Percentiles rank a stretch among this genome's conserved stretches.
phyloP scores from a whole-genome alignment of 176 grass and related monocot genomes.

The Carex cristatella region DNA sequence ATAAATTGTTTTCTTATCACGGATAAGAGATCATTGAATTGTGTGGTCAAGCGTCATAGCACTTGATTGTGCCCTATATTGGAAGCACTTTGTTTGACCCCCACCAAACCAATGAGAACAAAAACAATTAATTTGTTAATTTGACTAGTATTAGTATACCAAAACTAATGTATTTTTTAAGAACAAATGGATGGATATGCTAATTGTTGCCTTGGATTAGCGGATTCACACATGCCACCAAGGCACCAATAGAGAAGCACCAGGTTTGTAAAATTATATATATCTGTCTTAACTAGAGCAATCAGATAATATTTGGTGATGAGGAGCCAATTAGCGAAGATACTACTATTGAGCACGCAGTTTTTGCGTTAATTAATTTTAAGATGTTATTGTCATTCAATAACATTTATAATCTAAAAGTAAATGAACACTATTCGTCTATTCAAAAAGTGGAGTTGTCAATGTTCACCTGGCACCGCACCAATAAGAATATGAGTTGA shows the following conservation, averaged over 20 bases:
- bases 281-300: neutral
- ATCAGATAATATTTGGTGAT: neutral
- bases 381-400: too few species aligned
- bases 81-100: neutral
- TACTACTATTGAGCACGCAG: neutral
- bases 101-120: constrained; percentile 1
- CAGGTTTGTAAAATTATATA: neutral
- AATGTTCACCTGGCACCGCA: too few species aligned
- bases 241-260: neutral
- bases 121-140: neutral
- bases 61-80: neutral
- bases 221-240: neutral
- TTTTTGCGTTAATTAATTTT: neutral
- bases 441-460: neutral
- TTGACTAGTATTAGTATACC: neutral
- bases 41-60: neutral
- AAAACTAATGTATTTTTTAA: neutral
- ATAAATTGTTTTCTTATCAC: constrained; percentile 4
- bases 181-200: neutral
- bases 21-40: neutral
- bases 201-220: neutral
- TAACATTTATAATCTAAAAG: neutral
- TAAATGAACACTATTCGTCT: neutral
- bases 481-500: neutral
- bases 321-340: neutral